These are phyloP conservation scores for Rhodotorula sphaerocarpa DNA, from an alignment of 768 basidiomycete genomes.

Conservation along the genomic window DNA sequence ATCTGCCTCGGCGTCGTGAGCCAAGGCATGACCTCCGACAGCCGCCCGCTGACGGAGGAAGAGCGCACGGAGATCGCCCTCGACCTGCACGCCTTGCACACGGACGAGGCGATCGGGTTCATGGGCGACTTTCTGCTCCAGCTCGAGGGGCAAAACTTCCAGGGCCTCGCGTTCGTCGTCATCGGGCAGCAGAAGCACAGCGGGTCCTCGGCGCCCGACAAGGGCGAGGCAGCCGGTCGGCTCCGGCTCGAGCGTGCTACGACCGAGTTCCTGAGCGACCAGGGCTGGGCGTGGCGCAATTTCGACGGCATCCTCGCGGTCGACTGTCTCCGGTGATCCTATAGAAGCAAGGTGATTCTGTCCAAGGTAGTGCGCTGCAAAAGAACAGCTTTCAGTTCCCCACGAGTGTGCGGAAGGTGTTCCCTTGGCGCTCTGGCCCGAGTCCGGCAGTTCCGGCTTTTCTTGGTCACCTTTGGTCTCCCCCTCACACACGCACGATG, in stretches of 20 bases:
- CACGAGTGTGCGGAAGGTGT: no score
- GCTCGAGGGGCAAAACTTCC: conserved; percentile 76
- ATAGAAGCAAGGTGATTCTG: background rate
- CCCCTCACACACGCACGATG: no score
- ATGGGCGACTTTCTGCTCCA: conserved; percentile 33
- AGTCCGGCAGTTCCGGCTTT: no score
- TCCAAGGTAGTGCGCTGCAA: background rate
- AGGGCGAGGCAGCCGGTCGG: conserved; percentile 30
- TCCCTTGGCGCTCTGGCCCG: no score
- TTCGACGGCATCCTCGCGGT: conserved; percentile 29
- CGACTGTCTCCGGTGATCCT: conserved; percentile 13
- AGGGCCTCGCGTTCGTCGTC: conserved; percentile 76
- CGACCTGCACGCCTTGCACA: conserved; percentile 75
- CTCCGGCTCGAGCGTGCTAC: conserved; percentile 33
- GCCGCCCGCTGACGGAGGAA: conserved; percentile 56
- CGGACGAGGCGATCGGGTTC: conserved; percentile 75
- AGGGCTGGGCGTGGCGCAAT: conserved; percentile 34
- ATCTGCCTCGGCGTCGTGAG: conserved; percentile 74
- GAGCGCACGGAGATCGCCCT: conserved; percentile 82
- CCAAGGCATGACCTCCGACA: conserved; percentile 46
- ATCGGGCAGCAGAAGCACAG: conserved; percentile 96
- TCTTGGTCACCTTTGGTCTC: no score
- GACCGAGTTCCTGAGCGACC: conserved; percentile 32
- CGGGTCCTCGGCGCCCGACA: conserved; percentile 68
- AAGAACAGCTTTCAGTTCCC: no score